phyloP scores from a whole-genome alignment of 805 yeast genomes.

The Barnettozyma sucrosica region DNA sequence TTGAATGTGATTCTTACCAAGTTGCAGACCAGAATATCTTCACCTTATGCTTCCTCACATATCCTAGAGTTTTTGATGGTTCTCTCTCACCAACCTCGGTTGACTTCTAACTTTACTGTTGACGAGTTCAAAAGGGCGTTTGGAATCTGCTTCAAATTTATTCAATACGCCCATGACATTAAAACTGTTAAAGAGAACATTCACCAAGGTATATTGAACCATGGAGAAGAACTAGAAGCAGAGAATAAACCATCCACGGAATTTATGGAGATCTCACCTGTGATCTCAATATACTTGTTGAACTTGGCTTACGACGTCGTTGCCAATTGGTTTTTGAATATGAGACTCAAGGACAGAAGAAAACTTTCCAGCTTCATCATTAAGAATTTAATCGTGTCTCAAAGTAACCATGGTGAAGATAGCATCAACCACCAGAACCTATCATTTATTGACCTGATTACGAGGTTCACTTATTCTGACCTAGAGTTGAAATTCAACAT shows the following conservation, averaged over 20 bases:
- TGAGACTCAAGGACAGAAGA: conserved; percentile 52
- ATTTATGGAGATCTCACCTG: conserved; percentile 38
- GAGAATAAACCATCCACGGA: conserved; percentile 52
- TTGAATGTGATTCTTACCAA: conserved; percentile 64
- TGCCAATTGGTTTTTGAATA: conserved; percentile 64
- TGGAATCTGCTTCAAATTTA: conserved; percentile 76
- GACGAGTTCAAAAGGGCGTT: conserved; percentile 78
- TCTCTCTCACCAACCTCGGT: conserved; percentile 56
- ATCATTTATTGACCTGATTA: conserved; percentile 62
- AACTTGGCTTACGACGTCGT: conserved; percentile 64
- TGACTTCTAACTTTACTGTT: conserved; percentile 65
- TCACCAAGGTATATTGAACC: conserved; percentile 25
- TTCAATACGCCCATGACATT: conserved; percentile 61
- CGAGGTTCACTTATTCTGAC: conserved; percentile 61
- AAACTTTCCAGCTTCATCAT: conserved; percentile 58
- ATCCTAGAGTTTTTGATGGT: conserved; percentile 70
- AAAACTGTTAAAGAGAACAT: conserved; percentile 22
- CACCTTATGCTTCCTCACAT: conserved; percentile 62
- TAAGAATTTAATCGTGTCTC: conserved; percentile 43
- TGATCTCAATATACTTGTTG: conserved; percentile 53
- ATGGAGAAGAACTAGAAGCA: conserved; percentile 42
- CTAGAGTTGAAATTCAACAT: conserved; percentile 43
- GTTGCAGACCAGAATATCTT: conserved; percentile 69
- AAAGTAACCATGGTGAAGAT: conserved; percentile 29
- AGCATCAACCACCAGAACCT: conserved; percentile 41